A percentile compares a stretch with the other conserved stretches of the same genome.
These are phyloP conservation scores for Dimocarpus longan DNA, from an alignment of 345 rosid genomes.

Conservation along the genomic window DNA sequence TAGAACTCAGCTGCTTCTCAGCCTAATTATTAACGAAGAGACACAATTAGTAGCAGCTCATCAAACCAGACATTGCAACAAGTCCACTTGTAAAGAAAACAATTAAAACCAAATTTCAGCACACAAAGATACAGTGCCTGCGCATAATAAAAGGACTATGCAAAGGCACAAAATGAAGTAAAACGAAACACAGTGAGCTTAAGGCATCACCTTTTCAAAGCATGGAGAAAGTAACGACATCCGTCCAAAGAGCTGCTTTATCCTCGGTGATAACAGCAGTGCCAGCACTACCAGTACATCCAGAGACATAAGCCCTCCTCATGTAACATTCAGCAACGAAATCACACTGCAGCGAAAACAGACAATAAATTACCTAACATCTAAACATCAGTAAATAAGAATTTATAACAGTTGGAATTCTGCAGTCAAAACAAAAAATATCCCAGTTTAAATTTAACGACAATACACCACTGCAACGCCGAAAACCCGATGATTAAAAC, in stretches of 20 bases:
- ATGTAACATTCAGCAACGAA: slow-evolving; percentile 94
- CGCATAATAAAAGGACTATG: background rate
- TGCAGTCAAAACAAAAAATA: background rate
- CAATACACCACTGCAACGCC: background rate
- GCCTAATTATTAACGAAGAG: slow-evolving; percentile 49
- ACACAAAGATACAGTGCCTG: too few relatives aligned
- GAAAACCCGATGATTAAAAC: background rate
- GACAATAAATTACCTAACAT: slow-evolving; percentile 3
- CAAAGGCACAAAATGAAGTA: background rate
- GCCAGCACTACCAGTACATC: slow-evolving; percentile 96
- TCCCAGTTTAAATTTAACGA: background rate
- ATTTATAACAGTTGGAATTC: background rate
- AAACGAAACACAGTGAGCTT: background rate
- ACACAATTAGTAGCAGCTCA: background rate
- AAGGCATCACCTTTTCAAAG: slow-evolving; percentile 20
- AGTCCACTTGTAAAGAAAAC: too few relatives aligned
- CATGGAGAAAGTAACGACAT: slow-evolving; percentile 98
- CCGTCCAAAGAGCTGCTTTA: slow-evolving; percentile 96
- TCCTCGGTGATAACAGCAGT: slow-evolving; percentile 87
- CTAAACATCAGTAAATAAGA: background rate
- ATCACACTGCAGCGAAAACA: slow-evolving; percentile 64
- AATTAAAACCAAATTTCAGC: too few relatives aligned
- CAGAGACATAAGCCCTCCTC: slow-evolving; percentile 81
- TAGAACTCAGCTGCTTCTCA: slow-evolving; percentile 74
- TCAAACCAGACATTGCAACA: background rate